Percentiles rank a stretch among this genome's conserved stretches.
phyloP scores from a whole-genome alignment of 805 yeast genomes.

The Naumovozyma baii region DNA sequence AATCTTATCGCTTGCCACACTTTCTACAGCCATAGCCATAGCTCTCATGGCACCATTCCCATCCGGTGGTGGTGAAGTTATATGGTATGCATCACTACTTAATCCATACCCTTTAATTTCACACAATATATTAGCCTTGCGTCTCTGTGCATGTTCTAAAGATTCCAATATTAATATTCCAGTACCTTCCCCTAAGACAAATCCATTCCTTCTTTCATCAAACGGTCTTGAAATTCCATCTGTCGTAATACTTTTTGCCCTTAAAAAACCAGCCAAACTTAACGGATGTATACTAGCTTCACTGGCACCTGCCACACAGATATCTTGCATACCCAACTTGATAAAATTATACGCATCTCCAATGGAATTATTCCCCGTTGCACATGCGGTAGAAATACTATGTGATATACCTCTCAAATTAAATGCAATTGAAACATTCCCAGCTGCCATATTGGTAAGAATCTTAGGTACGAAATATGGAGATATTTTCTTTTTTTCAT shows the following conservation, averaged over 20 bases:
- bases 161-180: conserved; percentile 74
- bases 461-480: conserved; percentile 82
- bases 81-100: conserved; percentile 85
- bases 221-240: conserved; percentile 74
- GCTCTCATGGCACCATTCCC: conserved; percentile 82
- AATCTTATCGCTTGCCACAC: conserved; percentile 39
- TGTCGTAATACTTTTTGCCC: conserved; percentile 74
- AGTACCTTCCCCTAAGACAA: conserved; percentile 89
- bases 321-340: conserved; percentile 68
- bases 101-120: conserved; percentile 84
- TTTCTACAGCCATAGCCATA: conserved; percentile 64
- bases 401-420: conserved; percentile 81
- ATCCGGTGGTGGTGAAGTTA: conserved; percentile 77
- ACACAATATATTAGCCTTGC: conserved; percentile 60
- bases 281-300: conserved; percentile 83
- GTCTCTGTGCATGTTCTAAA: conserved; percentile 63
- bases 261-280: conserved; percentile 80
- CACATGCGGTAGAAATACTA: conserved; percentile 88
- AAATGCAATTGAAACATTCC: conserved; percentile 71
- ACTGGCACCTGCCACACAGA: conserved; percentile 89
- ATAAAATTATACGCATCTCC: conserved; percentile 89
- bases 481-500: conserved; percentile 47
- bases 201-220: conserved; percentile 69
- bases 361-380: conserved; percentile 87
- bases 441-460: conserved; percentile 89